Conservation (phyloP, 192 early-diverging fungal species). For the Umbelopsis sp. region DNA sequence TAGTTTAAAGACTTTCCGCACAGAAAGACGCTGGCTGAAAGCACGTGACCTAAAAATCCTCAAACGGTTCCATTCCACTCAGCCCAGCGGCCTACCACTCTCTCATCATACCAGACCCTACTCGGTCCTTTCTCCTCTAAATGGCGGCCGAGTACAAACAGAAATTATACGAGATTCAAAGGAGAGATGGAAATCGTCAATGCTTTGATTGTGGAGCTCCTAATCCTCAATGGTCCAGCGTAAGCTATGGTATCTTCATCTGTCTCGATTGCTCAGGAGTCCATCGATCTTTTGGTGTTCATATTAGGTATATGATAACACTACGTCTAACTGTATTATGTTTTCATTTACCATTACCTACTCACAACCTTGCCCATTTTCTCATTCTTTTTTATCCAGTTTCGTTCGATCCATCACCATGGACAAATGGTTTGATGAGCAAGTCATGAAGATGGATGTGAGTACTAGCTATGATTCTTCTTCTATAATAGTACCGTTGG, state of each 20-base stretch:
- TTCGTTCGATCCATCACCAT: conserved; percentile 99
- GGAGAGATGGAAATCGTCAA: conserved; percentile 56
- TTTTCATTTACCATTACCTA: conserved; percentile 30
- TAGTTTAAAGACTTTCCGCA: too few species aligned
- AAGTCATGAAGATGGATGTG: conserved; percentile 90
- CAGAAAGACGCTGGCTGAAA: too few species aligned
- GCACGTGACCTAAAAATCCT: too few species aligned
- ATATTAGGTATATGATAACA: conserved; percentile 59
- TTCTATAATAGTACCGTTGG: neutral
- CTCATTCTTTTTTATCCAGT: conserved; percentile 36
- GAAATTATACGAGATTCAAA: conserved; percentile 61
- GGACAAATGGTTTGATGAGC: conserved; percentile 97
- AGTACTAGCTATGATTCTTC: neutral
- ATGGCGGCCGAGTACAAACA: conserved; percentile 60
- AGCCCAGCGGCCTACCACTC: neutral
- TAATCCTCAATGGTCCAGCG: conserved; percentile 88
- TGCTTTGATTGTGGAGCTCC: conserved; percentile 93
- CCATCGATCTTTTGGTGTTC: conserved; percentile 82
- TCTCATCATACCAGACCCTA: conserved; percentile 16
- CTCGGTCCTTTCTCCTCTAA: neutral
- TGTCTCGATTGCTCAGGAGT: conserved; percentile 94
- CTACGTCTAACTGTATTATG: neutral
- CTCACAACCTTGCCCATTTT: conserved; percentile 19
- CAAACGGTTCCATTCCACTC: conserved; percentile 3
- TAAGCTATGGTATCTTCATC: conserved; percentile 93